These are phyloP conservation scores for Fereydounia khargensis DNA, from an alignment of 1,284 basidiomycete species.

Conservation along the genomic window DNA sequence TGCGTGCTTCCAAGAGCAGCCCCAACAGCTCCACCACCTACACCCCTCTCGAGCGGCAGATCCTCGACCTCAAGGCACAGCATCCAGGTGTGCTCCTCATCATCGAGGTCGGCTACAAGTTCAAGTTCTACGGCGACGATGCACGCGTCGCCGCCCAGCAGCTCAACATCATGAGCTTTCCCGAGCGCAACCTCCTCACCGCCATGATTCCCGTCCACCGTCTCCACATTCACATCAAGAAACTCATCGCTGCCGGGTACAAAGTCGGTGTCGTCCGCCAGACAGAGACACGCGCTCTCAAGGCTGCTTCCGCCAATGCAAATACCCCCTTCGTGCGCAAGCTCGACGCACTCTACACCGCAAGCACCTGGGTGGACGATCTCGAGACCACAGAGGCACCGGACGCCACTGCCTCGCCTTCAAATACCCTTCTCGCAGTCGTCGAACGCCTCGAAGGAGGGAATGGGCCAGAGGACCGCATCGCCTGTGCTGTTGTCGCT, in stretches of 20 bases:
- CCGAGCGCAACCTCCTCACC: conserved; percentile 73
- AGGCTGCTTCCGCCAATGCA: conserved; percentile 66
- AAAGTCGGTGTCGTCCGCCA: conserved; percentile 92
- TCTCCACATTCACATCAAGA: conserved; percentile 75
- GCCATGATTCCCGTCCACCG: conserved; percentile 81
- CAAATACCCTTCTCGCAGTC: conserved; percentile 58
- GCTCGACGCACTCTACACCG: conserved; percentile 79
- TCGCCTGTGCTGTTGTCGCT: conserved; percentile 72
- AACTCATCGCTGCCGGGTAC: conserved; percentile 74
- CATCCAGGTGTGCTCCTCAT: conserved; percentile 75
- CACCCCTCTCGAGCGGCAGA: conserved; percentile 52
- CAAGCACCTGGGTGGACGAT: conserved; percentile 80
- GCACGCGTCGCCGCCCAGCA: conserved; percentile 80
- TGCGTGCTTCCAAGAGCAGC: conserved; percentile 54
- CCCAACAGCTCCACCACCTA: conserved; percentile 59
- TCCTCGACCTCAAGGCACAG: conserved; percentile 42
- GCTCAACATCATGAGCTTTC: conserved; percentile 74
- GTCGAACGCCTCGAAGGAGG: conserved; percentile 67
- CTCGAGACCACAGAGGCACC: conserved; percentile 67
- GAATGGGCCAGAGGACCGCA: conserved; percentile 64
- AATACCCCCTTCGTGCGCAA: conserved; percentile 72
- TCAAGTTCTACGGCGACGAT: conserved; percentile 80
- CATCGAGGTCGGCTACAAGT: conserved; percentile 67
- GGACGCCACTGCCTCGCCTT: conserved; percentile 68
- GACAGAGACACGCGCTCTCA: conserved; percentile 86